Percentiles rank a stretch among this genome's conserved stretches.
Conservation (phyloP, 495 filamentous ascomycete genomes). For the Penicillium lagena region DNA sequence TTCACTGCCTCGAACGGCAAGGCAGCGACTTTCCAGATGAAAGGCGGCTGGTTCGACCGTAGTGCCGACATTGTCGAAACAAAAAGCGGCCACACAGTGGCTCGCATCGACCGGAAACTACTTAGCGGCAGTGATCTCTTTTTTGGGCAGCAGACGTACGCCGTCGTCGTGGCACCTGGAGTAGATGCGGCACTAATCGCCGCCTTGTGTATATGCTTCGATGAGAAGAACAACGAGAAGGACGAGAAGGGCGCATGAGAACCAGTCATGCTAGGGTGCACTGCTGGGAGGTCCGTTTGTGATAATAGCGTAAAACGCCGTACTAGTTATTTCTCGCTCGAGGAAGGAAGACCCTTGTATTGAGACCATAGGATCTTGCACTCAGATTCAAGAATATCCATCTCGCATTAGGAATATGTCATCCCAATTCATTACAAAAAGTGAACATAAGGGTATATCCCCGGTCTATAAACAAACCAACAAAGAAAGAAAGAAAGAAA, state of each 20-base stretch:
- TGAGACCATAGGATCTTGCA: no score
- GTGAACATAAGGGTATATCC: constrained; percentile 15
- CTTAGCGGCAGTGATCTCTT: constrained; percentile 47
- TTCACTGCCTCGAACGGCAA: constrained; percentile 16
- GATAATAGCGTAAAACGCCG: no score
- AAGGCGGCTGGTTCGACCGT: constrained; percentile 22
- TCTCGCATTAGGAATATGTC: constrained; percentile 15
- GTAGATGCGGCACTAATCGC: constrained; percentile 54
- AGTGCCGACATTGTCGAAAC: constrained; percentile 29
- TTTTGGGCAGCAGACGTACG: constrained; percentile 55
- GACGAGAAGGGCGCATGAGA: no score
- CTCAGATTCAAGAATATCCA: constrained; percentile 2
- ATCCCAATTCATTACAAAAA: constrained; percentile 12
- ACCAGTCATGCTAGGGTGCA: neutral
- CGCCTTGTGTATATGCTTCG: constrained; percentile 55
- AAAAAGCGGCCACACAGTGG: constrained; percentile 36
- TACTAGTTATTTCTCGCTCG: no score
- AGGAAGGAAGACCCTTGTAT: no score
- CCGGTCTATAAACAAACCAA: constrained; percentile 19
- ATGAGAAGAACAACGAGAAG: constrained; percentile 53
- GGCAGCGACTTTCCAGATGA: constrained; percentile 12
- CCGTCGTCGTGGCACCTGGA: constrained; percentile 50
- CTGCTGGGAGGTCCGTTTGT: no score
- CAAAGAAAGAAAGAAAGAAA: no score
- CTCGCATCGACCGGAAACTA: constrained; percentile 47